Base-by-base conservation (phyloP, 169 alveolate species). In the Plasmodium relictum region DNA sequence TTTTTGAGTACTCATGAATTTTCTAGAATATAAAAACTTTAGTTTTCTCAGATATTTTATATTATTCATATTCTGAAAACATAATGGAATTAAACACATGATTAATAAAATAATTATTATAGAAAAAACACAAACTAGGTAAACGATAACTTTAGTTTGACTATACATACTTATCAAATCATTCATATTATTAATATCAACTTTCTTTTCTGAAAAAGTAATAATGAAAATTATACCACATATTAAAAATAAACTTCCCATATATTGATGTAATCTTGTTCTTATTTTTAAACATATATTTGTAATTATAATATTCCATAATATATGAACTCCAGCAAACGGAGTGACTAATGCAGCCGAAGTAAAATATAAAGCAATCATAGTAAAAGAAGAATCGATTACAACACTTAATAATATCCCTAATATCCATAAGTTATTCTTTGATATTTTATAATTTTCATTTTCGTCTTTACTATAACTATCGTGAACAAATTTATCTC, bases 321-420 rank as follows among this genome's bases (percentile, higher is more conserved):
- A 65, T 14, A 76, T 76, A 56, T 76, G 89, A 14, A 76, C 89
- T n/a, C 89, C 89, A 20, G 78, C 78, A 63, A 76, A 76, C 2
- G 89, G 89, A 10, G 89, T 56, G 26, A 76, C 89, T 22, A 76
- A 44, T n/a, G 78, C 89, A 63, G 89, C 89, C 16, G 89, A 76
- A 37, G 89, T 48, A 70, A 76, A 76, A 41, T 76, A 76, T 65
- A 76, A 65, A 12, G 89, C 73, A 26, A 65, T 63, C 1, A 76
- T 26, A 7, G 89, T 76, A 26, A 48, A 54, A 22, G 65, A 18
- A 45, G 89, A 76, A 18, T 76, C 89, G 10, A 76, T 48, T 14
- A 76, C 76, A 48, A 76, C 71, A 42, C 78, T 76, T 26, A 76
- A 20, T 45, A 76, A 39, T 39, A 70, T 76, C 45, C 78, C 89